phyloP scores from a whole-genome alignment of 257 asterid genomes.

The Galeopsis tetrahit region DNA sequence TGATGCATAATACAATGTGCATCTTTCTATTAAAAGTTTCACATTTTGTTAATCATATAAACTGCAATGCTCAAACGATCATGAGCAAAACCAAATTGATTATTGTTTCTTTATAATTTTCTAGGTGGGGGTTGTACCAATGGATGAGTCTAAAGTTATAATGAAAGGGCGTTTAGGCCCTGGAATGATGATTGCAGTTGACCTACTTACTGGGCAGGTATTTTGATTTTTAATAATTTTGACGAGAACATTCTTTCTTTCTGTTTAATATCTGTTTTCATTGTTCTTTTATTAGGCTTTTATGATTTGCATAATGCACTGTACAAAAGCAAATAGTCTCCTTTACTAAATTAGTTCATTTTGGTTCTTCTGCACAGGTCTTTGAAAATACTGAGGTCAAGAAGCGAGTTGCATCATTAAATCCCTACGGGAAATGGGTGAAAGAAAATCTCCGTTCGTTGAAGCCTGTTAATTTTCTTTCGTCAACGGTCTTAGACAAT shows the following conservation, averaged over 20 bases:
- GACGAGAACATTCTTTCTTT: conserved; percentile 9
- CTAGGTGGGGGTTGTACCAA: conserved; percentile 96
- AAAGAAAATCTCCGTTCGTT: conserved; percentile 79
- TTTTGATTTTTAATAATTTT: conserved; percentile 34
- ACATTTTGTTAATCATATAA: conserved; percentile 15
- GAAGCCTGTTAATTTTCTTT: conserved; percentile 67
- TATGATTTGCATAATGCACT: conserved; percentile 19
- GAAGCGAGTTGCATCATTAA: conserved; percentile 74
- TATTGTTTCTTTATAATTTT: conserved; percentile 34
- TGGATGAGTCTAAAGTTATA: conserved; percentile 85
- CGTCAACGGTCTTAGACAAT: conserved; percentile 74
- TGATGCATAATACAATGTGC: neutral
- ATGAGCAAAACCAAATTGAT: conserved; percentile 26
- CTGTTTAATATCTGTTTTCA: neutral
- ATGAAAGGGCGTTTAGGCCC: conserved; percentile 99
- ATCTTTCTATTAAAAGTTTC: conserved; percentile 4
- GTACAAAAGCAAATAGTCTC: neutral
- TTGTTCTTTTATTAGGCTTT: conserved; percentile 12
- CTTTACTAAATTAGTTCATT: conserved; percentile 10
- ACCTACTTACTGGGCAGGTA: conserved; percentile 90
- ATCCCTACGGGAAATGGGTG: conserved; percentile 96
- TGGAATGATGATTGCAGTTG: conserved; percentile 99
- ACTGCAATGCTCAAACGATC: conserved; percentile 3
- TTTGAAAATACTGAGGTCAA: conserved; percentile 96
- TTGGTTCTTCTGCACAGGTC: conserved; percentile 52